Conservation (phyloP, 1,284 basidiomycete species). For the Tylopilus sp. region DNA sequence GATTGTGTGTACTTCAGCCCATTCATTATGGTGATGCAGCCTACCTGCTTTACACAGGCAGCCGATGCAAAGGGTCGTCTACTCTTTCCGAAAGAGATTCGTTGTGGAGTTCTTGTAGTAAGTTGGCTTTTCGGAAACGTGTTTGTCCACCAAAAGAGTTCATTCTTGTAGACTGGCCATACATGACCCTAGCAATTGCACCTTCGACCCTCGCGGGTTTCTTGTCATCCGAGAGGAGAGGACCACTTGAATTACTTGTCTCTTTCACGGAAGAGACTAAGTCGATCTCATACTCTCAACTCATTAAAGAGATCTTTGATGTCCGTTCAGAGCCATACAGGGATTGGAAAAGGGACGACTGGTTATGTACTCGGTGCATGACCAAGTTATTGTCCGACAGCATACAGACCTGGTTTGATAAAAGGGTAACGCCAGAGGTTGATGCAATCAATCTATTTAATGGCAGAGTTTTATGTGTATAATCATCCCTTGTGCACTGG, state of each 20-base stretch:
- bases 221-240: constrained; percentile 19
- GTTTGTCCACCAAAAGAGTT: not conserved
- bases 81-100: constrained; percentile 8
- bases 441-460: too few species aligned
- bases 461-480: not conserved
- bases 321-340: constrained; percentile 36
- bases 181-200: constrained; percentile 21
- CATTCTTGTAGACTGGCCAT: constrained; percentile 32
- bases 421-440: not conserved
- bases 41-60: constrained; percentile 3
- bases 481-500: too few species aligned
- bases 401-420: constrained; percentile 42
- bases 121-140: constrained; percentile 10
- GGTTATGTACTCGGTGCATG: constrained; percentile 46
- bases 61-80: constrained; percentile 33
- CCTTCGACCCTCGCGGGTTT: constrained; percentile 8
- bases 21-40: not conserved
- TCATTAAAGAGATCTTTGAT: constrained; percentile 41
- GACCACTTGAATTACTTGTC: constrained; percentile 19
- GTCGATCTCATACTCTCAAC: constrained; percentile 24
- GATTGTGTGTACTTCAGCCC: constrained; percentile 31
- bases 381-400: constrained; percentile 36
- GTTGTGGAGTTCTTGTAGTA: constrained; percentile 44
- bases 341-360: constrained; percentile 44
- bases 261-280: constrained; percentile 20